A percentile compares a stretch with the other conserved stretches of the same genome.
Evolutionary conservation across 2,329 filamentous ascomycete species (phyloP).

Genomic region (Diaporthe velutina): DNA sequence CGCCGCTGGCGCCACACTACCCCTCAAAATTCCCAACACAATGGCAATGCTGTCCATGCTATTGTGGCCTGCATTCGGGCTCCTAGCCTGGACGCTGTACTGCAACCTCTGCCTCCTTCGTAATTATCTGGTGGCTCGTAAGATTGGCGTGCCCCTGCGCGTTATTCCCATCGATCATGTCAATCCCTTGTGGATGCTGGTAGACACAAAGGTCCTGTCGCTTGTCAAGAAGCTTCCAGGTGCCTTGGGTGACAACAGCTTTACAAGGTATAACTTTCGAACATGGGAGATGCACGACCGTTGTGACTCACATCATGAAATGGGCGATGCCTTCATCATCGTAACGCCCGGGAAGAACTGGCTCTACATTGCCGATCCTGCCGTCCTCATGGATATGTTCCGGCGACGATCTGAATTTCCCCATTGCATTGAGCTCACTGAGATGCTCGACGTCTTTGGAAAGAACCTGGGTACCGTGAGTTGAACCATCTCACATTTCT

Average conservation of each 20-base stretch:
- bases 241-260: slow-evolving; percentile 47
- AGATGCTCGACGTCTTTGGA: not conserved
- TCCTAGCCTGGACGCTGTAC: not conserved
- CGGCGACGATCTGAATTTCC: slow-evolving; percentile 19
- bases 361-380: slow-evolving; percentile 23
- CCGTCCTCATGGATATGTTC: slow-evolving; percentile 12
- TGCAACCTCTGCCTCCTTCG: slow-evolving; percentile 10
- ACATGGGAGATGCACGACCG: slow-evolving; percentile 42
- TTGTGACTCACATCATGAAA: slow-evolving; percentile 40
- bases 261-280: slow-evolving; percentile 49
- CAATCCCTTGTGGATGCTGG: slow-evolving; percentile 46
- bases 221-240: slow-evolving; percentile 43
- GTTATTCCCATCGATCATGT: slow-evolving; percentile 43
- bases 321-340: slow-evolving; percentile 43
- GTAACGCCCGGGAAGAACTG: slow-evolving; percentile 11
- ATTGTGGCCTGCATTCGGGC: not conserved
- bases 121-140: slow-evolving; percentile 44
- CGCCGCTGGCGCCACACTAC: not conserved
- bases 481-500: not conserved
- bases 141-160: slow-evolving; percentile 49
- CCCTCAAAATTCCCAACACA: not conserved
- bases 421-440: slow-evolving; percentile 28
- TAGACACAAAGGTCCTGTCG: slow-evolving; percentile 44
- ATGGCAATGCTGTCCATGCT: not conserved
- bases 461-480: not conserved